Evolutionary conservation across 2,329 filamentous ascomycete species (phyloP).

Genomic region (Ceratocystis smalleyi): DNA sequence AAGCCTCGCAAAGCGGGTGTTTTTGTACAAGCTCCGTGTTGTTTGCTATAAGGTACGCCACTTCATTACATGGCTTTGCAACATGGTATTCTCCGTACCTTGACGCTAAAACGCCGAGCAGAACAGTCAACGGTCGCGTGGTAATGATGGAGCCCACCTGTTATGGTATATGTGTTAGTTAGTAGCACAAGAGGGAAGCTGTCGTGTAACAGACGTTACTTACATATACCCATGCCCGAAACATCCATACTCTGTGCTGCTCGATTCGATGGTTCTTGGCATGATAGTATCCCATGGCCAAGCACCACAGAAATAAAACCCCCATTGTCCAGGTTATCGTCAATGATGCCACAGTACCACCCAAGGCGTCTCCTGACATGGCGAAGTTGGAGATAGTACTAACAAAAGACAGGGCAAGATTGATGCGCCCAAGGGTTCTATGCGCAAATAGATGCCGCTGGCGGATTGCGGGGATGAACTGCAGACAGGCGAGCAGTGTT

Average conservation of each 20-base stretch:
- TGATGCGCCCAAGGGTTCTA: not conserved
- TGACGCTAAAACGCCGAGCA: not conserved
- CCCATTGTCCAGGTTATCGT: slow-evolving; percentile 5
- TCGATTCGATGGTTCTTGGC: not conserved
- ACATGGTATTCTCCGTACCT: slow-evolving; percentile 1
- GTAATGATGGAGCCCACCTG: slow-evolving; percentile 1
- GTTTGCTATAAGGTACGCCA: slow-evolving; percentile 9
- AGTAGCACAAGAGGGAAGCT: not conserved
- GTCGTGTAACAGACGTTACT: not conserved
- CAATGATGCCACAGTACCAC: slow-evolving; percentile 1
- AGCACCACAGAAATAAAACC: not conserved
- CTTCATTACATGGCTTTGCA: slow-evolving; percentile 4
- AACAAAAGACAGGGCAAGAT: not conserved
- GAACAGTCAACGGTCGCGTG: not conserved
- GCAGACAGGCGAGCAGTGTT: slow-evolving; percentile 4
- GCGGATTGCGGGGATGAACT: slow-evolving; percentile 11
- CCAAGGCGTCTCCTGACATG: slow-evolving; percentile 3
- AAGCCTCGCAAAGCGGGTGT: slow-evolving; percentile 6
- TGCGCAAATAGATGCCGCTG: not conserved
- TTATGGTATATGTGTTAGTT: not conserved
- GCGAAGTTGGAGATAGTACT: slow-evolving; percentile 1
- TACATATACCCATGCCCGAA: slow-evolving; percentile 12
- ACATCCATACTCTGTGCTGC: slow-evolving; percentile 9
- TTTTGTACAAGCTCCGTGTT: not conserved
- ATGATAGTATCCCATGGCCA: not conserved